Percentiles rank a stretch among this genome's conserved stretches.
These are phyloP conservation scores for Beauveria sp. DNA, from an alignment of 2,329 filamentous ascomycete genomes.

Conservation along the genomic window DNA sequence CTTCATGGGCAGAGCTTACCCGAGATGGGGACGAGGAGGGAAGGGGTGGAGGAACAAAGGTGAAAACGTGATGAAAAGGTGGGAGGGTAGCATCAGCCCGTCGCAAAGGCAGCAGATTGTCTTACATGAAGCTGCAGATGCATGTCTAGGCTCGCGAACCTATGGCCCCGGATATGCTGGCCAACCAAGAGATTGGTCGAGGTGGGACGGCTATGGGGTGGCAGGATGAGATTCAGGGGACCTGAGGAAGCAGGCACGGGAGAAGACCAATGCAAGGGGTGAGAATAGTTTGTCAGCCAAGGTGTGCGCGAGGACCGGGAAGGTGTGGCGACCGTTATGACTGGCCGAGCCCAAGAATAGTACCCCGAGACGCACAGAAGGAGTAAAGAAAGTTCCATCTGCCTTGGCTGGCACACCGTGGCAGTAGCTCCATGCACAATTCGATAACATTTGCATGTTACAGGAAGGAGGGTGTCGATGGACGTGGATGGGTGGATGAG, in stretches of 20 bases:
- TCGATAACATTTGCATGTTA: constrained; percentile 3
- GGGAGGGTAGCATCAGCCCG: constrained; percentile 6
- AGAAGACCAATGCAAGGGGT: neutral
- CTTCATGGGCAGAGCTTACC: constrained; percentile 6
- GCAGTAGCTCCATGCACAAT: constrained; percentile 3
- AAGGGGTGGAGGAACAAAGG: neutral
- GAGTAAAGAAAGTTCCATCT: neutral
- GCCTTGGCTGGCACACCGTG: neutral
- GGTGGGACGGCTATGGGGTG: neutral
- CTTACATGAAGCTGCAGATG: constrained; percentile 5
- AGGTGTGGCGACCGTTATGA: neutral
- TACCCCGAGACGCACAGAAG: constrained; percentile 2
- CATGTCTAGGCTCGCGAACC: neutral
- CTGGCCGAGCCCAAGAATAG: neutral
- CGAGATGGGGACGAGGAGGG: constrained; percentile 1
- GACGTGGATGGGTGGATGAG: neutral
- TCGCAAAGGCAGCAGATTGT: constrained; percentile 5
- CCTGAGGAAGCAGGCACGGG: neutral
- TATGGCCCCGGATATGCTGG: neutral
- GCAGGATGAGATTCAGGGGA: neutral
- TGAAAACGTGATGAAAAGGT: constrained; percentile 5
- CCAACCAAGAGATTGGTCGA: neutral
- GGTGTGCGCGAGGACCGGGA: neutral
- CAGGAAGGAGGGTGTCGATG: neutral
- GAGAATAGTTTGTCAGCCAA: neutral